Percentiles rank a stretch among this genome's conserved stretches.
Conservation (phyloP, 345 rosid species). For the Euphorbia lathyris region DNA sequence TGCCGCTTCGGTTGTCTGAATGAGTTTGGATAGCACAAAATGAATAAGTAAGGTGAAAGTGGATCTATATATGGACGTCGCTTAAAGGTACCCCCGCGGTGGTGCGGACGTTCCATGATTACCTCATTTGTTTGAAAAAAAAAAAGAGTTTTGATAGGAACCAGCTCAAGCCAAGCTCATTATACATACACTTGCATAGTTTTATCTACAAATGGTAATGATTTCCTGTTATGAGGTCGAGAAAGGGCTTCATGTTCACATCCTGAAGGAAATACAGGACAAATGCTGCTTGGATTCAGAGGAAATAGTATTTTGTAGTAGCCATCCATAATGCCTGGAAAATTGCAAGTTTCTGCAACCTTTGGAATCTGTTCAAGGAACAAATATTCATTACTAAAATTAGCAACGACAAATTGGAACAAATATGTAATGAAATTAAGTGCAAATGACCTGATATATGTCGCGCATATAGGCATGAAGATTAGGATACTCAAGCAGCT, state of each 20-base stretch:
- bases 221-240: slow-evolving; percentile 61
- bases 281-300: slow-evolving; percentile 72
- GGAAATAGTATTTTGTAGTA: slow-evolving; percentile 80
- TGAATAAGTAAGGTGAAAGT: too few relatives aligned
- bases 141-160: neutral
- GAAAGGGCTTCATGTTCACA: slow-evolving; percentile 44
- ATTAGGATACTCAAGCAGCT: slow-evolving; percentile 64
- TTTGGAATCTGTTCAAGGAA: slow-evolving; percentile 52
- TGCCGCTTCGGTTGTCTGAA: too few relatives aligned
- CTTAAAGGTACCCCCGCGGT: too few relatives aligned
- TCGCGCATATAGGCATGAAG: slow-evolving; percentile 66
- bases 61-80: too few relatives aligned
- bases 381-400: neutral
- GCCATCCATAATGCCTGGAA: slow-evolving; percentile 68
- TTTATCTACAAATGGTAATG: slow-evolving; percentile 25
- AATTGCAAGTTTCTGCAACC: slow-evolving; percentile 76
- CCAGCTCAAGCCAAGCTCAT: neutral
- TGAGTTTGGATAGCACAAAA: too few relatives aligned
- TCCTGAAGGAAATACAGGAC: slow-evolving; percentile 52
- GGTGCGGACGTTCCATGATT: too few relatives aligned
- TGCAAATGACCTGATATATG: slow-evolving; percentile 60
- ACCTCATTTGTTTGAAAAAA: too few relatives aligned
- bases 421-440: neutral
- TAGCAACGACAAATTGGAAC: neutral
- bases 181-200: slow-evolving; percentile 13